Evolutionary conservation across 305 asterid genomes (phyloP).

Genomic region (Solanum hybrid): DNA sequence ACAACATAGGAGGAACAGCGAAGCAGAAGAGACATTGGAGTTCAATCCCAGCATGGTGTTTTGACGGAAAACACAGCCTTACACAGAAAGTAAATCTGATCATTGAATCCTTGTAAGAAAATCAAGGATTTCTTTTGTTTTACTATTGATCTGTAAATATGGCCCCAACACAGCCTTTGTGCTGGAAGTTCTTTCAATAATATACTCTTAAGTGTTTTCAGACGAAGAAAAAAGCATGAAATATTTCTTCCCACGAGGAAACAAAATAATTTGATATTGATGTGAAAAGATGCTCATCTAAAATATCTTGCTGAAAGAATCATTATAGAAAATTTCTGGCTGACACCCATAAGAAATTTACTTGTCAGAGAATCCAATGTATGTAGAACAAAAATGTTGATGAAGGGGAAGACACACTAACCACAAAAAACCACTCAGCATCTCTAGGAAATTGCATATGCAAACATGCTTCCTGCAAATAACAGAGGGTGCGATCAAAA

Average conservation of each 20-base stretch:
- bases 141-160: neutral
- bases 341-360: neutral
- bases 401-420: neutral
- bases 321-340: neutral
- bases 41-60: neutral
- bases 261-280: neutral
- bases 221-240: neutral
- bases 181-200: neutral
- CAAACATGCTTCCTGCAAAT: conserved; percentile 54
- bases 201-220: neutral
- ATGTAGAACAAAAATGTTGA: neutral
- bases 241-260: neutral
- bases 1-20: neutral
- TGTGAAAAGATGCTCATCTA: neutral
- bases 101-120: neutral
- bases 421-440: conserved; percentile 19
- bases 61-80: neutral
- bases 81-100: neutral
- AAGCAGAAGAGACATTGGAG: neutral
- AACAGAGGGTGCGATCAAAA: neutral
- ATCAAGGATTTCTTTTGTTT: neutral
- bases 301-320: neutral
- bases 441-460: conserved; percentile 45
- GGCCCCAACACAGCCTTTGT: neutral
- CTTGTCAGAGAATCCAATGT: neutral